Percentiles rank a stretch among this genome's conserved stretches.
These are phyloP conservation scores for Backusella liffmaniae DNA, from an alignment of 192 early-diverging fungal genomes.

Conservation along the genomic window DNA sequence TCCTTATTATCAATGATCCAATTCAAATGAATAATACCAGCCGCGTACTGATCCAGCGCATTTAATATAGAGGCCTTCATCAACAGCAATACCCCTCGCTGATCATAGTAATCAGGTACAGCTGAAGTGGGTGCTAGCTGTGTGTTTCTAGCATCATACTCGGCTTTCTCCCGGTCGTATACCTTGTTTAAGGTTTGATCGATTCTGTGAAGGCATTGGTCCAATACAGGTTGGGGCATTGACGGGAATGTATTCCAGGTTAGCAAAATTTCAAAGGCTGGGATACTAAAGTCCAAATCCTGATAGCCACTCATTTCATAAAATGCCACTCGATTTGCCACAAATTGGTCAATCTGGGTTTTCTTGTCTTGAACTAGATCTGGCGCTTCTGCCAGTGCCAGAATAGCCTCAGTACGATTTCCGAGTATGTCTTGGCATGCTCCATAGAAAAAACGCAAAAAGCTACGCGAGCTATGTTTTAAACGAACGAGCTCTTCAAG, in stretches of 20 bases:
- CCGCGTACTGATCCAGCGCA: constrained; percentile 37
- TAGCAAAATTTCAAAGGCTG: constrained; percentile 48
- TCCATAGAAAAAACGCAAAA: constrained; percentile 49
- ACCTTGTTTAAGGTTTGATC: constrained; percentile 30
- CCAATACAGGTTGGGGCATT: constrained; percentile 40
- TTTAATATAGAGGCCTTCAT: constrained; percentile 52
- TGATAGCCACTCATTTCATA: constrained; percentile 45
- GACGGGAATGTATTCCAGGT: constrained; percentile 50
- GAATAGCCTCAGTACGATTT: constrained; percentile 74
- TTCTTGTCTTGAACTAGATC: constrained; percentile 45
- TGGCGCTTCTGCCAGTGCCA: constrained; percentile 54
- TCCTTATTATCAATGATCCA: constrained; percentile 51
- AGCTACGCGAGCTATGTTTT: constrained; percentile 46
- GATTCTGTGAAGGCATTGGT: constrained; percentile 28
- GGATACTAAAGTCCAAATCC: constrained; percentile 41
- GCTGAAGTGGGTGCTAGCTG: constrained; percentile 31
- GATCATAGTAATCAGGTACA: constrained; percentile 41
- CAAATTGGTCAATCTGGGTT: constrained; percentile 48
- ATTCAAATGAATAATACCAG: constrained; percentile 41
- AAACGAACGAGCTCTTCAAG: constrained; percentile 18
- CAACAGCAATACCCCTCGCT: constrained; percentile 41
- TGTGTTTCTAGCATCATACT: constrained; percentile 30
- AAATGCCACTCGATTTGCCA: constrained; percentile 44
- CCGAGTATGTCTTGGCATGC: constrained; percentile 53
- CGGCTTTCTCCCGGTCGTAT: constrained; percentile 35